Evolutionary conservation across 2,329 filamentous ascomycete genomes (phyloP), one percentile per base, ranked within the genome.

Genomic region (Colletotrichum sp.): DNA sequence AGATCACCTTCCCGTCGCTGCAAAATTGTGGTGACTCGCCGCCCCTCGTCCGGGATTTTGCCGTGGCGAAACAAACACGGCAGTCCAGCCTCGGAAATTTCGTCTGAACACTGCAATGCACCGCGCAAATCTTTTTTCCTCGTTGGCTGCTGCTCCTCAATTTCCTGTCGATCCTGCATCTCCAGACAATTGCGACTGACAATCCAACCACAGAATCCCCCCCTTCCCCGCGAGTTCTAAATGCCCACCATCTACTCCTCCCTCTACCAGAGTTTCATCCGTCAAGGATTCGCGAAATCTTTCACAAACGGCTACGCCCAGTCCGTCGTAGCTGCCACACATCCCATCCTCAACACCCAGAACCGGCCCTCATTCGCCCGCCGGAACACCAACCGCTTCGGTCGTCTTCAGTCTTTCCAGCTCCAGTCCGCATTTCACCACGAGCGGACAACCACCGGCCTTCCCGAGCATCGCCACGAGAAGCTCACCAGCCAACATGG

Each of bases 271-370:
- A 93, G 91, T 90, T 95, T 99, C 90, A 95, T 98, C 92, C 96
- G 97, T 90, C 95, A 96, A 91, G 96, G 95, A 94, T 94, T 98
- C 88, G 93, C 95, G 84, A 99, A 99, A 90, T 96, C 96, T 83
- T 94, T 99, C 86, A 96, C 95, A 86, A 95, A 99, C 92, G 96
- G 96, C 88, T 99, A 98, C 91, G 96, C 96, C 81, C 96, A 99
- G 86, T 98, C 96, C 78, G 94, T 99, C 87, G 96, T 99, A 88
- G 97, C 97, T 83, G 96, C 96, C 82, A 95, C 95, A 79, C 96
- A 98, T 78, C 91, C 91, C 72, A 94, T 88, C 90, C 92, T 90
- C 91, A 95, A 93, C 90, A 93, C 88, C 84, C 95, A 92, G 85
- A 92, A 91, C 84, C 90, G 91, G 80, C 90, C 90, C 78, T 90